Evolutionary conservation across 129 eudicot genomes (phyloP), one percentile per base, ranked within the genome.

Genomic region (Pittosporum tobira): DNA sequence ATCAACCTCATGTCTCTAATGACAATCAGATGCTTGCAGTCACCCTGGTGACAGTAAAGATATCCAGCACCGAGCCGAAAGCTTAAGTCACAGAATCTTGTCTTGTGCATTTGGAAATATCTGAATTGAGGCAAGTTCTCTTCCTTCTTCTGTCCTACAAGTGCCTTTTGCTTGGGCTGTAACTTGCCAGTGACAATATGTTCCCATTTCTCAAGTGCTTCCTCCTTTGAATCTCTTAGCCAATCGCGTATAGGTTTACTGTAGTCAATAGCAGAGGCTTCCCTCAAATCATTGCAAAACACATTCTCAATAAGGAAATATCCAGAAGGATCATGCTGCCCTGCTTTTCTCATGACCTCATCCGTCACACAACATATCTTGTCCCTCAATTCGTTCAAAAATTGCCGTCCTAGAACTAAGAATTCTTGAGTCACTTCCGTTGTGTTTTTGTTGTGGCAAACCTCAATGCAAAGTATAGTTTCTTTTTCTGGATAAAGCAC

Each of bases 61-160:
- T 91, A 91, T 57, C 94, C 88, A 51, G 96, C 85, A 59, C 99
- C 99, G 59, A 91, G 85, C 63, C 85, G 84, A 64, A 91, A 91
- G 16, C 52, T 59, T 51, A 91, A 48, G 75, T 87, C 99, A 67
- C 85, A 81, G 48, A 83, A 83, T 47, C 90, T 72, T 13, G 74
- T 62, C 47, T 58, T 36, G 13, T 78, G 81, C 99, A 91, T 91
- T 52, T 54, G 57, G 57, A 64, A 19, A 24, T 88, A 45, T 77
- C 58, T 81, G 38, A 91, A 64, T 16, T 16, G 62, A 46, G 99
- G 99, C 85, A 91, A 64, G 9, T 53, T 62, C 5, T 72, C 66
- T 51, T 43, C 68, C 23, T 29, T 74, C 62, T 51, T 73, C 65
- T 59, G 66, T 34, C 75, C 94, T 37, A 90, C 13, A 57, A 65